phyloP scores from a whole-genome alignment of 768 basidiomycete species.

The Lyophyllum shimeji region DNA sequence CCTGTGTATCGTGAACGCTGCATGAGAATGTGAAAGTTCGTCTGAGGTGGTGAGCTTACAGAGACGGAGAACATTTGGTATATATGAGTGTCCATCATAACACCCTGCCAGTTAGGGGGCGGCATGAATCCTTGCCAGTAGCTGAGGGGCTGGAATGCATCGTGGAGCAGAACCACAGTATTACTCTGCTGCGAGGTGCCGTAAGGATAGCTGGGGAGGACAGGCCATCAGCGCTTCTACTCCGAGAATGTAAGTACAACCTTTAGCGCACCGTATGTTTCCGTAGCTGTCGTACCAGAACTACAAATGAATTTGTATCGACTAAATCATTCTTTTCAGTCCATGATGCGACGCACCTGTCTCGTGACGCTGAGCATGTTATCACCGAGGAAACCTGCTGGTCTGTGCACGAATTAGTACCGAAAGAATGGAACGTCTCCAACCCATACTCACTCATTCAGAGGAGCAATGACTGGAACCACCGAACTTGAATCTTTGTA shows the following conservation, averaged over 20 bases:
- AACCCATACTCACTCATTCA: slow-evolving; percentile 64
- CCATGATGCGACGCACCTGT: slow-evolving; percentile 31
- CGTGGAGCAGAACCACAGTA: slow-evolving; percentile 67
- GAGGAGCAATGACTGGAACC: slow-evolving; percentile 68
- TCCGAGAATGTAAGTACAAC: background rate
- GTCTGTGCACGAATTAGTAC: slow-evolving; percentile 38
- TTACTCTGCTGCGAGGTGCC: slow-evolving; percentile 51
- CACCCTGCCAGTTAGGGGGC: slow-evolving; percentile 54
- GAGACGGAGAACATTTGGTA: slow-evolving; percentile 71
- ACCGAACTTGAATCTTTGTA: slow-evolving; percentile 52
- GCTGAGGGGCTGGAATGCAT: slow-evolving; percentile 75
- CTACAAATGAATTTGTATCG: slow-evolving; percentile 30
- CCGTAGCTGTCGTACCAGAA: slow-evolving; percentile 77
- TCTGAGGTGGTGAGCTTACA: slow-evolving; percentile 34
- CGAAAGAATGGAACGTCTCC: background rate
- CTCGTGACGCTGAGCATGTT: slow-evolving; percentile 47
- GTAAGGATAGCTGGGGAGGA: slow-evolving; percentile 31
- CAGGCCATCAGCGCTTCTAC: slow-evolving; percentile 5
- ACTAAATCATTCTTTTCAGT: slow-evolving; percentile 1
- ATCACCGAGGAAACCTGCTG: slow-evolving; percentile 64
- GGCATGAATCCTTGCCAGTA: slow-evolving; percentile 69
- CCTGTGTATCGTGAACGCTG: slow-evolving; percentile 26
- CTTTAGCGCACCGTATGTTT: slow-evolving; percentile 56
- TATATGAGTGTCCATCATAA: slow-evolving; percentile 78
- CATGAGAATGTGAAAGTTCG: background rate